Base-by-base conservation (phyloP, 2,329 filamentous ascomycete genomes). In the Cadophora sp. region DNA sequence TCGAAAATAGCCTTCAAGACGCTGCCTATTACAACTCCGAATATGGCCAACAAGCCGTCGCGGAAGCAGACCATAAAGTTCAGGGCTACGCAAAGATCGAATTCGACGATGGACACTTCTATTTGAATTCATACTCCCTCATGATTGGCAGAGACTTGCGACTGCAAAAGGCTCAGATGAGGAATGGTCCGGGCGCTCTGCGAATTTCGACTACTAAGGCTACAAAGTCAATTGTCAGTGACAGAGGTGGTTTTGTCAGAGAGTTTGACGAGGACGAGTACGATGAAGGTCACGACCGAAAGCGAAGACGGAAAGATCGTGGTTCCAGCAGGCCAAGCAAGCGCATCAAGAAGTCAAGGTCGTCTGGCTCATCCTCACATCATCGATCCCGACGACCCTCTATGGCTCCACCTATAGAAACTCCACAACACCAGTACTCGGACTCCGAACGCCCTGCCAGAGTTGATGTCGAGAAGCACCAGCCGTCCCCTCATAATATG, bases 71-170 rank as follows among this genome's bases (percentile, higher is more conserved):
- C 65, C 33, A 70, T 30, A 41, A 62, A 36, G 83, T 70, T 78
- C 79, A 33, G 22, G 84, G 83, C 48, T 87, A 82, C 73, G 85
- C 84, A 41, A 84, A 84, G 72, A 78, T 94, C 68, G 86, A 89
- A 73, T 94, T 94, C 76, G 84, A 86, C 71, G 91, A 94, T 80
- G 90, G 91, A 75, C 85, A 89, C 65, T 94, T 92, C 77, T 91
- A 92, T 78, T 91, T 94, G 88, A 92, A 89, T 61, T 93, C 90
- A 1, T 90, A 89, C 73, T 84, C 87, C 62, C 85, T 94, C 72
- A 86, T 91, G 65, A 87, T 94, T 33, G 91, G 91, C 64, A 89
- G 91, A 68, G 91, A 94, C 39, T 20, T 63, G 27, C 33, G 13
- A 13, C 36, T 43, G 13, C 51, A 59, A 18, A 48, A 39, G 11